These are phyloP conservation scores for Volvox reticuliferus DNA, from an alignment of 139 green algal genomes.

Conservation along the genomic window DNA sequence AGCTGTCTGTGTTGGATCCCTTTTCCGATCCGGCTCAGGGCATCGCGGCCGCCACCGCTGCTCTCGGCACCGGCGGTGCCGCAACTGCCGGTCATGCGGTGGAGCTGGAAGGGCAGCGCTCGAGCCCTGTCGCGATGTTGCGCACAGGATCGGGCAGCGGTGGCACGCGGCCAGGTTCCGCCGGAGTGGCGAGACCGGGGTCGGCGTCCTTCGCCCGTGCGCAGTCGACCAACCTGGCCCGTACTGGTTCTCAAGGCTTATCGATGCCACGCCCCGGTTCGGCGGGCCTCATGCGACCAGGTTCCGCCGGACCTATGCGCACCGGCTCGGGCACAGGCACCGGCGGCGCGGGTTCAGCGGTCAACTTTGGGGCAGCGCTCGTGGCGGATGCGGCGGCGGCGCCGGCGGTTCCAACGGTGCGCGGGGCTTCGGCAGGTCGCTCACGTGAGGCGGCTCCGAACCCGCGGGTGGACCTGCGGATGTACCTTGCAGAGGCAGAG, in stretches of 20 bases:
- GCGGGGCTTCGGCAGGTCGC: conserved; percentile 30
- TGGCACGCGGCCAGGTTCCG: background rate
- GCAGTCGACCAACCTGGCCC: background rate
- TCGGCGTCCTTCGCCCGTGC: background rate
- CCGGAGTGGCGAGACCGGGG: background rate
- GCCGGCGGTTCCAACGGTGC: conserved; percentile 6
- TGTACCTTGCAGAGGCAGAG: conserved; percentile 30
- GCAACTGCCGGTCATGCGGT: too few species aligned
- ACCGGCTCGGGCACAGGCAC: background rate
- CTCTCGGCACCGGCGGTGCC: background rate
- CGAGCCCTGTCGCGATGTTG: background rate
- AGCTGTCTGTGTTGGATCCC: background rate
- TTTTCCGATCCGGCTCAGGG: background rate
- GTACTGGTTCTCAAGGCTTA: background rate
- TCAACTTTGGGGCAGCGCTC: background rate
- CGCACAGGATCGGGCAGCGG: background rate
- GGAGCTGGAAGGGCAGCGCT: background rate
- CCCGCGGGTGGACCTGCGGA: conserved; percentile 19
- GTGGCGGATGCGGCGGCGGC: background rate
- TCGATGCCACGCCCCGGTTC: background rate
- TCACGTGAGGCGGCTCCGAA: conserved; percentile 12
- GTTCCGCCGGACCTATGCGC: background rate
- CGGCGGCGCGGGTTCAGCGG: background rate
- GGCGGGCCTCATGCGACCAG: background rate
- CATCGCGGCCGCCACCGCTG: background rate